Conservation (phyloP, 305 asterid species). For the Solanum hybrid region DNA sequence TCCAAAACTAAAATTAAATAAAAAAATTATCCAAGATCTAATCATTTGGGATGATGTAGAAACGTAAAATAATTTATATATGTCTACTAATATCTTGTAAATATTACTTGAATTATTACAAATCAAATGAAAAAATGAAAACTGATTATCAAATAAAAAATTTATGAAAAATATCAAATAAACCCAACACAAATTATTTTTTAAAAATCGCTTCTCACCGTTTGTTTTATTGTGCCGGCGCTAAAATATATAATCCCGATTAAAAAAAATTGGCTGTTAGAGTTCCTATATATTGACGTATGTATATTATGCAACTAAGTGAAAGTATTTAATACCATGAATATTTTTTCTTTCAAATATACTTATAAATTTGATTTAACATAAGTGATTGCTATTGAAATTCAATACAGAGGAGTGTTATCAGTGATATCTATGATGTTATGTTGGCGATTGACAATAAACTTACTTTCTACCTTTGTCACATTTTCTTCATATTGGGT, state of each 20-base stretch:
- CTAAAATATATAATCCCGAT: neutral
- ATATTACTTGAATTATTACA: neutral
- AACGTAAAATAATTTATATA: neutral
- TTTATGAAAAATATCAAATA: neutral
- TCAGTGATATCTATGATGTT: neutral
- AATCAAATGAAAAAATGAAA: neutral
- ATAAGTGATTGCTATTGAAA: neutral
- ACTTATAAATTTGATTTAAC: neutral
- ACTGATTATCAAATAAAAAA: neutral
- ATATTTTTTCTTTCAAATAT: neutral
- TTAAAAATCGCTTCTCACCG: too few relatives aligned
- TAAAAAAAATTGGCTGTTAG: rapidly evolving
- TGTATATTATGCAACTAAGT: neutral
- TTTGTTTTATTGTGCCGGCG: rapidly evolving
- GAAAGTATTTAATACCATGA: neutral
- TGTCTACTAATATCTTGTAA: neutral
- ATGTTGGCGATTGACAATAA: neutral
- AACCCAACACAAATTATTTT: neutral
- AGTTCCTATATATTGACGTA: neutral
- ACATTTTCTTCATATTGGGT: neutral
- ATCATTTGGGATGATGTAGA: neutral
- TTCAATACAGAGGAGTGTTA: neutral
- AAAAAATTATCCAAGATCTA: neutral
- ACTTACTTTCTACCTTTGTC: rapidly evolving
- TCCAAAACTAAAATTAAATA: neutral